Percentiles rank a stretch among this genome's conserved stretches.
Evolutionary conservation across 208 protist species (phyloP).

Genomic region (Wallacemonas sp.): DNA sequence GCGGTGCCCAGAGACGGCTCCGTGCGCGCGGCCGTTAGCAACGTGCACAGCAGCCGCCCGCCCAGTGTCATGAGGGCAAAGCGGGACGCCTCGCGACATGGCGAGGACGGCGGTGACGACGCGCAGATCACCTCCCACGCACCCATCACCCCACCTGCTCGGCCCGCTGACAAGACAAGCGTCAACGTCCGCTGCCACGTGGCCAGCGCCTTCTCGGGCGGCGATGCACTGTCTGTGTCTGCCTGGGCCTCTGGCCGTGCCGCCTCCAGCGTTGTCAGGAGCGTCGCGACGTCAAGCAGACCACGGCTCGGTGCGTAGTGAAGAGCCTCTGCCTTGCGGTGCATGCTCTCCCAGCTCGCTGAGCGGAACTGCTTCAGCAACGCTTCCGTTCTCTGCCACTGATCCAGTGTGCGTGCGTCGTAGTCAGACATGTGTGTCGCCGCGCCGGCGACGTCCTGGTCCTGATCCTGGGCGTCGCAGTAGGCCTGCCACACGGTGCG

Average conservation of each 20-base stretch:
- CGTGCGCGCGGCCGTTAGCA: background rate
- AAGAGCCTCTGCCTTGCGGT: conserved; percentile 48
- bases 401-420: background rate
- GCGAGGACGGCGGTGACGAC: background rate
- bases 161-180: conserved; percentile 1
- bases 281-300: conserved; percentile 49
- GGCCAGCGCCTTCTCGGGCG: background rate
- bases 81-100: conserved; percentile 12
- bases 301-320: conserved; percentile 54
- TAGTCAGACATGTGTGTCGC: background rate
- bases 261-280: conserved; percentile 29
- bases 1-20: conserved; percentile 10
- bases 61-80: conserved; percentile 40
- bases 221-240: no score
- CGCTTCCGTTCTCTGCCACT: conserved; percentile 5
- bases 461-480: background rate
- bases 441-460: conserved; percentile 4
- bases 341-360: conserved; percentile 41
- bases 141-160: background rate
- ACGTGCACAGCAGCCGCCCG: conserved; percentile 14
- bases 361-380: conserved; percentile 27
- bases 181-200: no score
- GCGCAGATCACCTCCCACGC: conserved; percentile 18
- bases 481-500: conserved; percentile 15
- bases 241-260: conserved; percentile 16